Conservation (phyloP, 306 rosid species). For the Coriaria nepalensis region DNA sequence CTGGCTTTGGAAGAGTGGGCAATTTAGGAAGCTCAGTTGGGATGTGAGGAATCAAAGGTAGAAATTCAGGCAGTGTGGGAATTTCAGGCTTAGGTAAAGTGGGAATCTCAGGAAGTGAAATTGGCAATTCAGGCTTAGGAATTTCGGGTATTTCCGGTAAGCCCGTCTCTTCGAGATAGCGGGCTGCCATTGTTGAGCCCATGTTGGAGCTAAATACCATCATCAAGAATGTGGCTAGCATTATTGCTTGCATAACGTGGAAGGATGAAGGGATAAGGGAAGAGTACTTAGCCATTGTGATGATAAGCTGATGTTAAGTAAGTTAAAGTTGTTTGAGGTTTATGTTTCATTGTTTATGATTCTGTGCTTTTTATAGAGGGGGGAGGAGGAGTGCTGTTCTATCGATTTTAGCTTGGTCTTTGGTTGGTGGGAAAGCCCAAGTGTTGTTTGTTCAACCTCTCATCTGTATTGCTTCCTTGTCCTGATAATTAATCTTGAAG, state of each 20-base stretch:
- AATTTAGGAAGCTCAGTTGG: neutral
- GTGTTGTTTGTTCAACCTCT: constrained; percentile 7
- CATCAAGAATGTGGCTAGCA: no score
- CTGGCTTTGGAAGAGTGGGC: constrained; percentile 5
- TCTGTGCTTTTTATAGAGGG: constrained; percentile 22
- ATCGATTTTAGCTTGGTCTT: neutral
- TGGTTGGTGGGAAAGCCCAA: constrained; percentile 4
- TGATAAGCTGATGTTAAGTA: no score
- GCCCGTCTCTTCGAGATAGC: no score
- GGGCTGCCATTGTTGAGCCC: no score
- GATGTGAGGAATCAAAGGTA: constrained; percentile 2
- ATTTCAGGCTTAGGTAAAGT: constrained; percentile 7
- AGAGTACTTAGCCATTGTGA: no score
- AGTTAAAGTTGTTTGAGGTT: no score
- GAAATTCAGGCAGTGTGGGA: constrained; percentile 4
- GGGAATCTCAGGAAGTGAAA: neutral
- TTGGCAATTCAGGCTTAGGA: constrained; percentile 6
- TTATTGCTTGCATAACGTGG: no score
- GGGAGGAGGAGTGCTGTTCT: neutral
- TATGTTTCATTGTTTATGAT: no score
- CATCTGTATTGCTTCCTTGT: neutral
- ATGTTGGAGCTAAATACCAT: no score
- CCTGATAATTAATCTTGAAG: no score
- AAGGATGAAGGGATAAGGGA: no score
- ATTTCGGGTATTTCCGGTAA: constrained; percentile 1